phyloP scores from a whole-genome alignment of 257 asterid species.

The Ocimum tenuiflorum region DNA sequence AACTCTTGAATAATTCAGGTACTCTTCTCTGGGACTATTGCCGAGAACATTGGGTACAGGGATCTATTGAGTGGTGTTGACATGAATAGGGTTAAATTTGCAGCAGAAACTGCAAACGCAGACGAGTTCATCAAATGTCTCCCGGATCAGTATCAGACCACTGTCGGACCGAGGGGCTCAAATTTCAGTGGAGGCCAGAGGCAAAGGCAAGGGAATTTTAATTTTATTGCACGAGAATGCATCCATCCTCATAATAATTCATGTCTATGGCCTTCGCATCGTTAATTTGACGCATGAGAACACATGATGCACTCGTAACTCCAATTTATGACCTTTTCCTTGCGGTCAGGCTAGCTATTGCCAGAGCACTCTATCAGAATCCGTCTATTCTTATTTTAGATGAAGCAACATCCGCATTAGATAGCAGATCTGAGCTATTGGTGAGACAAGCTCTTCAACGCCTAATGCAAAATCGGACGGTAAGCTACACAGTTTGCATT shows the following conservation, averaged over 20 bases:
- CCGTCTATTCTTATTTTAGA: conserved; percentile 88
- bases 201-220: conserved; percentile 49
- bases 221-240: neutral
- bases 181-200: conserved; percentile 87
- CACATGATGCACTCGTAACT: no score
- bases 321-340: no score
- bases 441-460: conserved; percentile 84
- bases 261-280: neutral
- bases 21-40: conserved; percentile 75
- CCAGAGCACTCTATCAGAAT: conserved; percentile 81
- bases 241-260: neutral
- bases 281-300: neutral
- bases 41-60: conserved; percentile 86
- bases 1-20: conserved; percentile 47
- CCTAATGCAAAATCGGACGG: conserved; percentile 77
- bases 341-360: conserved; percentile 90
- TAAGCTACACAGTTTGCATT: conserved; percentile 23
- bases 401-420: conserved; percentile 96
- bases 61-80: conserved; percentile 64
- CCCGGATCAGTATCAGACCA: conserved; percentile 56
- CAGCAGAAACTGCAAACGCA: conserved; percentile 85
- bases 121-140: conserved; percentile 67
- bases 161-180: conserved; percentile 89
- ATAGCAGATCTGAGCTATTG: conserved; percentile 72
- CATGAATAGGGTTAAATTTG: conserved; percentile 62